Percentiles rank a stretch among this genome's conserved stretches.
phyloP scores from a whole-genome alignment of 1,284 basidiomycete genomes.

The Rhodotorula glutinis region DNA sequence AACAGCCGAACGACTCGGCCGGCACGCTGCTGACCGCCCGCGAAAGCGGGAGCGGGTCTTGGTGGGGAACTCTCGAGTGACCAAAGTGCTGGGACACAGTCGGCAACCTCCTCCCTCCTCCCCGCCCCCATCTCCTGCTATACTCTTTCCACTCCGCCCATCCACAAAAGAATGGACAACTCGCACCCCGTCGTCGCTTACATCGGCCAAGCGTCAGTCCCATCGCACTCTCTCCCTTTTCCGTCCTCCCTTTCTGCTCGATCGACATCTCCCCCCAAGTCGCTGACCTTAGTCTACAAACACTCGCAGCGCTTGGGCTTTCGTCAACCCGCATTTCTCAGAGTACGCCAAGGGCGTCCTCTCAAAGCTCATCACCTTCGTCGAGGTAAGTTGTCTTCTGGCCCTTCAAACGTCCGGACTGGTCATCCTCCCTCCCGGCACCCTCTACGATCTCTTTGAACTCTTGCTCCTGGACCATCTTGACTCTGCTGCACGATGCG shows the following conservation, averaged over 20 bases:
- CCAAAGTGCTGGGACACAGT: no score
- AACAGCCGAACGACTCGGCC: no score
- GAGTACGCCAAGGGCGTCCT: slow-evolving; percentile 81
- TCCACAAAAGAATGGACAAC: slow-evolving; percentile 17
- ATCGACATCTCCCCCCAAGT: neutral
- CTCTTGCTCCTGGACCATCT: neutral
- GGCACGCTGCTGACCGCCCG: no score
- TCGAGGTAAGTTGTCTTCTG: slow-evolving; percentile 60
- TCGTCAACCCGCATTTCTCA: slow-evolving; percentile 60
- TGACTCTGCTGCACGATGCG: no score
- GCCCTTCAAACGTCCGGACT: neutral
- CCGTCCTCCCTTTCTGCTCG: neutral
- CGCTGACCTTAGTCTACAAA: neutral
- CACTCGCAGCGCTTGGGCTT: slow-evolving; percentile 45
- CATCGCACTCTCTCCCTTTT: neutral
- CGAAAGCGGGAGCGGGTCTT: no score
- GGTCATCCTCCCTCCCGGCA: neutral
- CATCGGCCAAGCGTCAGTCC: slow-evolving; percentile 31
- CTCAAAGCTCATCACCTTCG: slow-evolving; percentile 75
- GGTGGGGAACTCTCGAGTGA: no score
- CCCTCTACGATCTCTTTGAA: neutral
- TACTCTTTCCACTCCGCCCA: no score
- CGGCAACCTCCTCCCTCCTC: no score
- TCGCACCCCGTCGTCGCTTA: slow-evolving; percentile 33
- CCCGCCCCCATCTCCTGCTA: no score